Conservation (phyloP, 345 rosid genomes). For the Toxicodendron radicans region DNA sequence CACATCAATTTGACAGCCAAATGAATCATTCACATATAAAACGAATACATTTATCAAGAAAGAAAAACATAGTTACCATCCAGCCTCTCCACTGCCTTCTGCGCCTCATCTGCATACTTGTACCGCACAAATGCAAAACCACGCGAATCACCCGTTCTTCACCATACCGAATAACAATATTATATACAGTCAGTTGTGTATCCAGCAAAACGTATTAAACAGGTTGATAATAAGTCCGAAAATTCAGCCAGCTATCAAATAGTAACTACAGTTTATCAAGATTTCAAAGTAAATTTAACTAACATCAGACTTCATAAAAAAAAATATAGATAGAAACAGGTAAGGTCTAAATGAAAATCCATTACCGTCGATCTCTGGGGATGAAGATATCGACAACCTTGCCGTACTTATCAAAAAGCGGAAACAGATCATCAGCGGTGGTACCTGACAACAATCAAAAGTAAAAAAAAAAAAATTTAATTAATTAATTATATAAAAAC, state of each 20-base stretch:
- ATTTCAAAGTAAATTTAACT: neutral
- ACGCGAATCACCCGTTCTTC: constrained; percentile 60
- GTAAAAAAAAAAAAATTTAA: constrained; percentile 9
- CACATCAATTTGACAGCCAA: neutral
- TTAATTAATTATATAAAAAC: neutral
- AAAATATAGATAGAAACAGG: neutral
- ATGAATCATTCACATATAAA: neutral
- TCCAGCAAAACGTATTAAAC: neutral
- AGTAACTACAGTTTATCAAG: no score
- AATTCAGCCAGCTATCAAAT: no score
- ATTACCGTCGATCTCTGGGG: constrained; percentile 82
- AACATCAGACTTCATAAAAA: neutral
- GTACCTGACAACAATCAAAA: constrained; percentile 46
- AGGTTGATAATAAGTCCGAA: neutral
- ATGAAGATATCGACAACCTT: constrained; percentile 85
- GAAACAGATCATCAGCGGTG: constrained; percentile 80
- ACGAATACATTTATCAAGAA: neutral
- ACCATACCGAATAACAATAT: neutral
- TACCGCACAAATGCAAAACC: constrained; percentile 82
- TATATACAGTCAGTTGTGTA: neutral
- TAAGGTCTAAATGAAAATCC: neutral
- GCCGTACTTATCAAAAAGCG: constrained; percentile 84
- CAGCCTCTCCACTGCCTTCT: constrained; percentile 70
- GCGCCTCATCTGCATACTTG: constrained; percentile 74
- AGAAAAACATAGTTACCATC: constrained; percentile 41